Base-by-base conservation (phyloP, 2,329 filamentous ascomycete species). In the Phaeosphaeriaceae sp. region DNA sequence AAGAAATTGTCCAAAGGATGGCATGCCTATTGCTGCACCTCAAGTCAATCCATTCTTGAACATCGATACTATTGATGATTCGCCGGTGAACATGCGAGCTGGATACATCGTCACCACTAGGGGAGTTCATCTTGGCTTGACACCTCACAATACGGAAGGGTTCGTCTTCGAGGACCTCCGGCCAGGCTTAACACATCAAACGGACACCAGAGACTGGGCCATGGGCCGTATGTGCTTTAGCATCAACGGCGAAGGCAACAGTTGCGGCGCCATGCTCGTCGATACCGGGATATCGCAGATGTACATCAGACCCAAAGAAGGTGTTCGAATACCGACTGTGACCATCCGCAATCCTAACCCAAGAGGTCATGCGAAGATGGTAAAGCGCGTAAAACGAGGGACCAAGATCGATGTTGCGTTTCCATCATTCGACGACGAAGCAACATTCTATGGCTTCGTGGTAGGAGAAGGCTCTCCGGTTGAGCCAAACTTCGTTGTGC, bases 31-130 rank as follows among this genome's bases (percentile, higher is more conserved):
- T 53, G 73, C 66, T 36, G 56, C 66, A 20, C 72, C 74, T 3
- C 60, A 57, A 19, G 63, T 68, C 41, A 78, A 78, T 51, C 71
- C 76, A 1, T 77, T 77, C 40, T 48, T 78, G 51, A 78, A 78
- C 44, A 60, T 78, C 46, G 53, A 67, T 17, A 52, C 63, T 3
- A 68, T 77, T 42, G 66, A 76, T 7, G 68, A 66, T 17, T 31
- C 57, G 17, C 46, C 49, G 13, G 11, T 71, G 4, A 41, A 53
- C 1, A 52, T 73, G 51, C 62, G 63, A 41, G 42, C 62, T 20
- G 75, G 75, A 22, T 77, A 75, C 36, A 65, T 66, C 24, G 56
- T 77, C 17, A 75, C 72, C 40, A 68, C 68, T 9, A 56, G 63
- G 33, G 74, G 74, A 7, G 57, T 76, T 19, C 61, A 70, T 31